A percentile compares a stretch with the other conserved stretches of the same genome.
Conservation (phyloP, 2,329 filamentous ascomycete species). For the Talaromyces islandicus region DNA sequence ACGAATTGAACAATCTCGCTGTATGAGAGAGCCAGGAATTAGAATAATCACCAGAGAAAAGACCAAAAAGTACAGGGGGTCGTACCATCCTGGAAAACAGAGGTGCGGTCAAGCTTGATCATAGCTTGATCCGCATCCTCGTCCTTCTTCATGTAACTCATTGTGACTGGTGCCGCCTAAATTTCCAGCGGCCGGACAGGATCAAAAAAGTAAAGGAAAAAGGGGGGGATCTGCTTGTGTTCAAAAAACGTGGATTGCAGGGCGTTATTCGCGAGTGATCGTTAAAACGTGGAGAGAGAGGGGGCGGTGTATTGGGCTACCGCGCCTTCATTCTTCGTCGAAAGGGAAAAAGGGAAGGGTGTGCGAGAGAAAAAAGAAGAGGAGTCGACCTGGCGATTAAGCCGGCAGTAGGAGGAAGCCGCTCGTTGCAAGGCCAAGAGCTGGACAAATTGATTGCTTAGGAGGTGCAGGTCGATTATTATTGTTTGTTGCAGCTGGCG, state of each 20-base stretch:
- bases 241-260: slow-evolving; percentile 11
- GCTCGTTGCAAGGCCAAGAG: not conserved
- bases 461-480: not conserved
- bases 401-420: not conserved
- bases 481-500: slow-evolving; percentile 1
- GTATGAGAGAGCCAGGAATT: slow-evolving; percentile 15
- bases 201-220: not conserved
- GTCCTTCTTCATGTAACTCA: slow-evolving; percentile 99
- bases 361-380: not conserved
- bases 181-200: not conserved
- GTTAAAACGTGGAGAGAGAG: slow-evolving; percentile 4
- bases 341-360: not conserved
- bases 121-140: slow-evolving; percentile 91
- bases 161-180: slow-evolving; percentile 38
- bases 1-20: slow-evolving; percentile 97
- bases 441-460: not conserved
- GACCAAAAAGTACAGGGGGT: slow-evolving; percentile 14
- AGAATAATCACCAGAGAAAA: slow-evolving; percentile 13
- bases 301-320: slow-evolving; percentile 20
- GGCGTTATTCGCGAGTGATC: slow-evolving; percentile 2
- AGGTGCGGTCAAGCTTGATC: slow-evolving; percentile 95
- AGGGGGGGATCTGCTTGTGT: not conserved
- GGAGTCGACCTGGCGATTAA: not conserved
- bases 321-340: slow-evolving; percentile 27
- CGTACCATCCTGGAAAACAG: slow-evolving; percentile 97